Base-by-base conservation (phyloP, 805 yeast genomes). In the Debaryomyces tyrocola region DNA sequence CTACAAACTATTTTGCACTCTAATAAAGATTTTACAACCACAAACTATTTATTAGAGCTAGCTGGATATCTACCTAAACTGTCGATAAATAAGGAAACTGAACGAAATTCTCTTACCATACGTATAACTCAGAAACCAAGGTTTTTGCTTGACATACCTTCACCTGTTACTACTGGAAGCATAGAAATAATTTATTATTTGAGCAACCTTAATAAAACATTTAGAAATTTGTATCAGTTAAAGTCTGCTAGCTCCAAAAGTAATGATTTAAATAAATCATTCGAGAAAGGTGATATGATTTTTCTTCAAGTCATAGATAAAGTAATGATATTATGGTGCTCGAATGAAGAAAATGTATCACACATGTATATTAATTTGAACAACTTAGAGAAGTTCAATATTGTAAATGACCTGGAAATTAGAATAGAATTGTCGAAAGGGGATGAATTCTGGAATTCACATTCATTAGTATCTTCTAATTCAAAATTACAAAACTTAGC, bases 171-270 rank as follows among this genome's bases (percentile, higher is more conserved):
- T n/a, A 45, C 46, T 4, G 52, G 53, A 2, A 37, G 41, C 21
- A 18, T 28, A 10, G 38, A 45, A 2, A 28, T 39, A 10, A 28
- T 51, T 18, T 20, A 9, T 3, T 47, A 40, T 37, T 40, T 48
- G 21, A 27, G 33, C 14, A 17, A 18, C 5, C 9, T 39, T 9
- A 49, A 49, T 21, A 41, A 38, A 18, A 35, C 36, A 20, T 49
- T 49, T 38, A 42, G 27, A 11, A 53, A 53, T 35, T 36, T 53
- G 24, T 47, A 43, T 21, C 57, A 51, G 39, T 37, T 53, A 33
- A 35, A n/a, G 10, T 34, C 10, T 7, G 15, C 47, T 17, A 39
- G 36, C n/a, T 40, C 40, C 17, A 34, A 33, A 18, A 27, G 33
- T 28, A 36, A 12, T 3, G 15, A 40, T 11, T 48, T 49, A 39